Percentiles rank a stretch among this genome's conserved stretches.
phyloP scores from a whole-genome alignment of 1,284 basidiomycete species.

The Omphalotus olearius region DNA sequence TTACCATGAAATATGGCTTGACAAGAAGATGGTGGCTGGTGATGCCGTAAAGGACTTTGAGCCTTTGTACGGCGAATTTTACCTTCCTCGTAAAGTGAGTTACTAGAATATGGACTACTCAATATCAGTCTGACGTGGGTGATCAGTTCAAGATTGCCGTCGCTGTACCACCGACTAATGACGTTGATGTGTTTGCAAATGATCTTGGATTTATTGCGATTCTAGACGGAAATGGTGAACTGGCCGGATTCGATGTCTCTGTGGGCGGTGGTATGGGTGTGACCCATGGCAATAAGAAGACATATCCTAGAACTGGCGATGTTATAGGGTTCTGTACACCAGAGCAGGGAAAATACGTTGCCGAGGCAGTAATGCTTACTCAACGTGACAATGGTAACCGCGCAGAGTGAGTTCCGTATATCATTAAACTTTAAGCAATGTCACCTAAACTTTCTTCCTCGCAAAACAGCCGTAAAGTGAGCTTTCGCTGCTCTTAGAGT shows the following conservation, averaged over 20 bases:
- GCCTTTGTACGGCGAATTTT: constrained; percentile 95
- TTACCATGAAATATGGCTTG: constrained; percentile 99
- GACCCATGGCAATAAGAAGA: constrained; percentile 98
- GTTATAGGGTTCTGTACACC: constrained; percentile 91
- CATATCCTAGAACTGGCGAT: constrained; percentile 88
- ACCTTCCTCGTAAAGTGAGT: constrained; percentile 87
- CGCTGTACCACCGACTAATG: constrained; percentile 95
- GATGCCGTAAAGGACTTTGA: constrained; percentile 93
- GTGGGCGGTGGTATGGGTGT: constrained; percentile 99
- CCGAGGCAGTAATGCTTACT: constrained; percentile 90
- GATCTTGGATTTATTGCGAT: constrained; percentile 96
- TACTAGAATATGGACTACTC: not conserved
- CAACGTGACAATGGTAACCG: constrained; percentile 98
- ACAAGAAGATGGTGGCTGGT: constrained; percentile 91
- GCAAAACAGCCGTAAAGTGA: constrained; percentile 45
- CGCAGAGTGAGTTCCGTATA: constrained; percentile 57
- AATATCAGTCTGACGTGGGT: not conserved
- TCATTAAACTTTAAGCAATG: not conserved
- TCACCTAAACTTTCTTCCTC: constrained; percentile 10
- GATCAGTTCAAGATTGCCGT: constrained; percentile 94
- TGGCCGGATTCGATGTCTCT: constrained; percentile 88
- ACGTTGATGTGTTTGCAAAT: constrained; percentile 95
- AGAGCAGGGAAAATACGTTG: constrained; percentile 84
- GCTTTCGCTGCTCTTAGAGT: not conserved
- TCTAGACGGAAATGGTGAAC: constrained; percentile 64